A percentile compares a stretch with the other conserved stretches of the same genome.
Evolutionary conservation across 192 early-diverging fungal genomes (phyloP).

Genomic region (Jimgerdemannia flammicorona): DNA sequence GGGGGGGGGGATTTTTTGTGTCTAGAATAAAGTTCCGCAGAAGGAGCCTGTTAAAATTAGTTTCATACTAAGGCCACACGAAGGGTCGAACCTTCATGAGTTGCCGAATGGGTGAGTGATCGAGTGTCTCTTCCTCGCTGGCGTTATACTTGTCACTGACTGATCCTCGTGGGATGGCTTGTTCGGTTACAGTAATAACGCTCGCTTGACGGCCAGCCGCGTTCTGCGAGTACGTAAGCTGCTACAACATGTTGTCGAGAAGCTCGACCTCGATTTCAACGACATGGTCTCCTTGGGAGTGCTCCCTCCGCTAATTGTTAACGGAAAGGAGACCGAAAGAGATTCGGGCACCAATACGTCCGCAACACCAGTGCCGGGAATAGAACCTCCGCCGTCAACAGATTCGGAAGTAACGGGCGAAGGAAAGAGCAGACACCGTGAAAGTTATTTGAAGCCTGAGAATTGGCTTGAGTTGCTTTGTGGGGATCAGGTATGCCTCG

Average conservation of each 20-base stretch:
- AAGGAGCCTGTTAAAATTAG: slow-evolving; percentile 82
- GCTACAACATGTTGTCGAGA: slow-evolving; percentile 78
- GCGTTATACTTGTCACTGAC: no score
- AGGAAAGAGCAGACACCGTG: not conserved
- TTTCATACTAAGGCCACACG: slow-evolving; percentile 73
- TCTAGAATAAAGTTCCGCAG: slow-evolving; percentile 57
- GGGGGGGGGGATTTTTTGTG: no score
- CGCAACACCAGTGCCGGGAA: not conserved
- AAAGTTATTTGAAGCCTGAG: slow-evolving; percentile 39
- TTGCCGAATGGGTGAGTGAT: slow-evolving; percentile 47
- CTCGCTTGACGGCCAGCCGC: slow-evolving; percentile 78
- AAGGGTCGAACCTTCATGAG: slow-evolving; percentile 48
- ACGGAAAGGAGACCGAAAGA: not conserved
- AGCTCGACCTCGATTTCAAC: slow-evolving; percentile 50
- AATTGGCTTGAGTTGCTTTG: slow-evolving; percentile 55
- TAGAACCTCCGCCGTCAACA: not conserved
- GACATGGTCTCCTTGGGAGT: not conserved
- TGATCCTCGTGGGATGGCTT: slow-evolving; percentile 2
- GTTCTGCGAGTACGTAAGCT: slow-evolving; percentile 89
- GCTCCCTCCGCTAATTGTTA: no score
- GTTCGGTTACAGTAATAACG: slow-evolving; percentile 39
- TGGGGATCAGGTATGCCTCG: slow-evolving; percentile 49
- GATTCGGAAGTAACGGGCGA: not conserved
- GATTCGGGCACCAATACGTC: not conserved
- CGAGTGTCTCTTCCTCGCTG: not conserved